Evolutionary conservation across 805 yeast genomes (phyloP), one percentile per base, ranked within the genome.

Genomic region (Candida railenensis): DNA sequence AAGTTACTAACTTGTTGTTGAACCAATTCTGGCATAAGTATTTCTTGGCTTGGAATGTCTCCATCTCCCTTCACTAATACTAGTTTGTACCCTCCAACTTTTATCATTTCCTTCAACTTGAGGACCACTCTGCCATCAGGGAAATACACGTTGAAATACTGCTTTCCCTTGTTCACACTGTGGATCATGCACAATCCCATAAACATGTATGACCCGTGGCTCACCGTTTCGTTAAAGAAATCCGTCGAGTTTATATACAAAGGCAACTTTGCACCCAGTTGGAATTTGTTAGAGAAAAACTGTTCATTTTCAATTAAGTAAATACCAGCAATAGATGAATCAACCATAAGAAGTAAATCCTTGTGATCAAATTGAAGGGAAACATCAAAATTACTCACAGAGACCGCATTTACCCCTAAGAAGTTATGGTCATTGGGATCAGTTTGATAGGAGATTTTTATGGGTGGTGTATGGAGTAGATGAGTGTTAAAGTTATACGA

Each of bases 161-260:
- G 56, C 1, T 63, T 56, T 0, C 49, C 47, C 0, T 50, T 47
- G 52, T 83, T 76, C 11, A 88, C 63, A 1, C 92, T 85, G 57
- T 89, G 96, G 0, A 89, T 71, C 42, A 88, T 67, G 1, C 78
- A 82, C 30, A 85, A 62, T 0, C 87, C 84, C 16, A 73, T 52
- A 49, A 77, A 81, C 39, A 15, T 9, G 39, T 15, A 36, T 9
- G 39, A 36, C 12, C 45, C 44, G 36, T 45, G 44, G 15, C 49
- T 55, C 3, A 53, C 25, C 12, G 55, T 36, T 22, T 50, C 50
- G 39, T 19, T 36, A 9, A 21, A 16, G 19, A 50, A 52, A 4
- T 53, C 45, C 2, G 54, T 34, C 12, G 55, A 49, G 38, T 61
- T 50, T 32, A 65, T 33, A 45, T 58, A 62, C 3, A 50, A 34